Evolutionary conservation across 768 basidiomycete species (phyloP).

Genomic region (Boletus pseudo-olivaceus): DNA sequence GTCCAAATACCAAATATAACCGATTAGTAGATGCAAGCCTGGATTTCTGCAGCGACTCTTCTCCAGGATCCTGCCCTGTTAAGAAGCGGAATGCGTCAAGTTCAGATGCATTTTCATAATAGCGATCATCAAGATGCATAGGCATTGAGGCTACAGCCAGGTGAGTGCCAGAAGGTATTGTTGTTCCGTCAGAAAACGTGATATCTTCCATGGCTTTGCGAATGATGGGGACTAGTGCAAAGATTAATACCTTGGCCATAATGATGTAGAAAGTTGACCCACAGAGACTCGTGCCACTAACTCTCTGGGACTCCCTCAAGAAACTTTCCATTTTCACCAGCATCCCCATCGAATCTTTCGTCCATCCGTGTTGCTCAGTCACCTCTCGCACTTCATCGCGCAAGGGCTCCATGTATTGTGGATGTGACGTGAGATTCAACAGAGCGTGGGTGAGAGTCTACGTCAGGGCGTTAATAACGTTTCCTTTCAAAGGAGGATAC

Average conservation of each 20-base stretch:
- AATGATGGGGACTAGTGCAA: slow-evolving; percentile 26
- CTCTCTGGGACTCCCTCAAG: slow-evolving; percentile 39
- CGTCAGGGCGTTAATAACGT: slow-evolving; percentile 1
- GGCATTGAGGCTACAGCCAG: slow-evolving; percentile 31
- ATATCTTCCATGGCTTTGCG: slow-evolving; percentile 35
- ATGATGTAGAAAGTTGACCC: slow-evolving; percentile 6
- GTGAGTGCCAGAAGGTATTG: slow-evolving; percentile 37
- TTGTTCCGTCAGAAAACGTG: slow-evolving; percentile 34
- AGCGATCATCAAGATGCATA: slow-evolving; percentile 39
- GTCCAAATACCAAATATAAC: slow-evolving; percentile 36
- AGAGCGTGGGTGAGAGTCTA: slow-evolving; percentile 38
- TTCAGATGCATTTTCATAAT: slow-evolving; percentile 40
- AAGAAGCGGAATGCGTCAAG: slow-evolving; percentile 44
- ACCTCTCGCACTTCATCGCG: slow-evolving; percentile 38
- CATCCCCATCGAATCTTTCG: slow-evolving; percentile 31
- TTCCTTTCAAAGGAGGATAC: slow-evolving; percentile 1
- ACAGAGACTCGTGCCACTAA: slow-evolving; percentile 34
- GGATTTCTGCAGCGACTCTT: slow-evolving; percentile 23
- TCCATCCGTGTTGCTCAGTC: slow-evolving; percentile 31
- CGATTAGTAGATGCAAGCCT: slow-evolving; percentile 30
- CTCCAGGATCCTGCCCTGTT: slow-evolving; percentile 21
- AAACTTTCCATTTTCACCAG: slow-evolving; percentile 43
- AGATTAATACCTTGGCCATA: slow-evolving; percentile 1
- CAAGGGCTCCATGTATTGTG: slow-evolving; percentile 37
- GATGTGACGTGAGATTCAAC: slow-evolving; percentile 38